Conservation (phyloP, 495 filamentous ascomycete species). For the Astrocystis sublimbata region DNA sequence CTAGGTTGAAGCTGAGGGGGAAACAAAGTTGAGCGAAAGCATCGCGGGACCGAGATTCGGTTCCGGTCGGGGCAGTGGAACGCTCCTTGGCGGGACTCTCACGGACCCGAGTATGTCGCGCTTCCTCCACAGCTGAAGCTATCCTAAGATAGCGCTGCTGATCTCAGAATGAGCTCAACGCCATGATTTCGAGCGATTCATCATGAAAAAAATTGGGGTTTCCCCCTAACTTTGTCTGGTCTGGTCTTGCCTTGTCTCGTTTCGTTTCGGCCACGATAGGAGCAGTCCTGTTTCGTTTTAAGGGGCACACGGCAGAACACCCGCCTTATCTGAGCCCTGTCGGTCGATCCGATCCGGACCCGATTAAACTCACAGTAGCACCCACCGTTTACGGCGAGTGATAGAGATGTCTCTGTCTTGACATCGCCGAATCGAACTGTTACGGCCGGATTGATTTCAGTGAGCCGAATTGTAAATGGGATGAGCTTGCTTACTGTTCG, state of each 20-base stretch:
- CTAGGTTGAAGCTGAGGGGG: too few relatives aligned
- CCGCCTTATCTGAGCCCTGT: background rate
- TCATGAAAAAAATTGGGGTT: background rate
- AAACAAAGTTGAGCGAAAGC: conserved; percentile 1
- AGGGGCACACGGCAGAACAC: background rate
- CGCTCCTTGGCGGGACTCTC: background rate
- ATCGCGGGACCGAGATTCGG: conserved; percentile 14
- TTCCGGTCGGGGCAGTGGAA: background rate
- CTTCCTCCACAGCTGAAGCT: background rate
- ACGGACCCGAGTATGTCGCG: conserved; percentile 5
- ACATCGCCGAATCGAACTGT: background rate
- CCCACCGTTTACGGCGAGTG: background rate
- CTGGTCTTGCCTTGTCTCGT: background rate
- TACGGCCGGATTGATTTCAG: background rate
- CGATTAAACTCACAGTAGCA: background rate
- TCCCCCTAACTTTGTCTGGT: too few relatives aligned
- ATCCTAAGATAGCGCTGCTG: conserved; percentile 2
- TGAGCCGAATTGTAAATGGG: background rate
- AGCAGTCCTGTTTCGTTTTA: background rate
- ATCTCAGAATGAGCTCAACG: background rate
- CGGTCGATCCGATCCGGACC: background rate
- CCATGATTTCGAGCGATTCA: background rate
- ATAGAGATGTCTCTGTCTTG: background rate
- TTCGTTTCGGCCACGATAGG: conserved; percentile 1
- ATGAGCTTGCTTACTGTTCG: conserved; percentile 2